Evolutionary conservation across 2,329 filamentous ascomycete species (phyloP).

Genomic region (Dactylellina leptospora): DNA sequence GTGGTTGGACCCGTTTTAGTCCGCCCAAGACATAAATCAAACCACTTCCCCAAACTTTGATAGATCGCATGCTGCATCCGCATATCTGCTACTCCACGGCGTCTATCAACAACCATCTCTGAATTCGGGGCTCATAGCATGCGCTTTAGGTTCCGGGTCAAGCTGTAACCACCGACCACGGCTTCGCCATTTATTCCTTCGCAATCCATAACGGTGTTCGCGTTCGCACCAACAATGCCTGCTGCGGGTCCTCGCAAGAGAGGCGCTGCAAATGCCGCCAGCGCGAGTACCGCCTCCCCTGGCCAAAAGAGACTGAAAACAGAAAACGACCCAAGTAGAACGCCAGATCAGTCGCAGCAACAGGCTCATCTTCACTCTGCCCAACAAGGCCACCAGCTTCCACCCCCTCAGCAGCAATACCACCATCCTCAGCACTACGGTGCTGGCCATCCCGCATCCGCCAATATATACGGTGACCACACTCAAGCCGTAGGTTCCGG

Average conservation of each 20-base stretch:
- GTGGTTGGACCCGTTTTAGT: slow-evolving; percentile 52
- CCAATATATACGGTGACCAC: slow-evolving; percentile 41
- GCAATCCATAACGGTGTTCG: slow-evolving; percentile 24
- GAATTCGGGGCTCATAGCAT: slow-evolving; percentile 29
- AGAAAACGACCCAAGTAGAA: slow-evolving; percentile 41
- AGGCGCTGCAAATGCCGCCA: slow-evolving; percentile 31
- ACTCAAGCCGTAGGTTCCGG: slow-evolving; percentile 34
- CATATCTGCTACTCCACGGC: slow-evolving; percentile 36
- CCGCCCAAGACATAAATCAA: slow-evolving; percentile 53
- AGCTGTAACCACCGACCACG: slow-evolving; percentile 18
- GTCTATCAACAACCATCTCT: slow-evolving; percentile 36
- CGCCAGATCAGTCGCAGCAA: slow-evolving; percentile 49
- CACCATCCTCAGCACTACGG: slow-evolving; percentile 45
- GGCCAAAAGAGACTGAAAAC: slow-evolving; percentile 46
- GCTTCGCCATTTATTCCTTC: slow-evolving; percentile 12
- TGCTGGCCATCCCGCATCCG: slow-evolving; percentile 34
- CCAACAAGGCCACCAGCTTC: slow-evolving; percentile 42
- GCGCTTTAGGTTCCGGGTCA: slow-evolving; percentile 27
- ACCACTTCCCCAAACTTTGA: slow-evolving; percentile 49
- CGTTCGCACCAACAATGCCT: slow-evolving; percentile 41
- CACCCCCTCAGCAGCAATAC: slow-evolving; percentile 47
- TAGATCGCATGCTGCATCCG: slow-evolving; percentile 47
- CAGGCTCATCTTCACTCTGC: slow-evolving; percentile 40
- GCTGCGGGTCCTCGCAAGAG: slow-evolving; percentile 39
- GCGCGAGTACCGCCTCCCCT: slow-evolving; percentile 38